Base-by-base conservation (phyloP, 768 basidiomycete genomes). In the Tricholoma terreum region DNA sequence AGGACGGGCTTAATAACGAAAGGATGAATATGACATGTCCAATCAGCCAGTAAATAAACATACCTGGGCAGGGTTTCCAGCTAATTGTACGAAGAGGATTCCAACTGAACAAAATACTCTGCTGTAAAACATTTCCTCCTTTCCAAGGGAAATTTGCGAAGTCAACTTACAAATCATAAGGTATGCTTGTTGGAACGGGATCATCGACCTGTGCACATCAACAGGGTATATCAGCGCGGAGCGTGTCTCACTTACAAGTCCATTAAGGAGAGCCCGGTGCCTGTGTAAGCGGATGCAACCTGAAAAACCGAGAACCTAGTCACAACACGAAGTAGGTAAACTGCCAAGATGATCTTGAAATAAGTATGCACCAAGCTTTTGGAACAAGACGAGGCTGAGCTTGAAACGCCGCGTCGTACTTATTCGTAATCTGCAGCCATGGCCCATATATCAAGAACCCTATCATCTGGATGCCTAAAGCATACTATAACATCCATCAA, bases 31-130 rank as follows among this genome's bases (percentile, higher is more conserved):
- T 45, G 24, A 59, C 19, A 30, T 49, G 4, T 11, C 22, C 10
- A 35, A 42, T 52, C 19, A 11, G 54, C 24, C 4, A 50, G 45
- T 36, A 12, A 52, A 50, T 12, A 17, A 42, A 77, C 85, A 64
- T 55, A 89, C 87, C 68, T 87, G 75, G 0, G 86, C 88, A 60
- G 87, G 89, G 64, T 92, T 92, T 15, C 90, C 90, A 21, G 86
- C 89, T 30, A 91, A 71, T 57, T 92, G 89, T 12, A 80, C 73
- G 35, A 87, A 76, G 9, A 84, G 78, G 61, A 89, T 65, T 30
- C 77, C 69, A 62, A 86, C 80, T 82, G 54, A 11, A n/a, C n/a
- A 31, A 27, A 10, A 38, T 49, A 8, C 19, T 56, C 27, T 54
- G 14, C 14, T 17, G 24, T 31, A 49, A 46, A 24, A 4, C 35